Base-by-base conservation (phyloP, 2,329 filamentous ascomycete genomes). In the Fusarium floridanum region DNA sequence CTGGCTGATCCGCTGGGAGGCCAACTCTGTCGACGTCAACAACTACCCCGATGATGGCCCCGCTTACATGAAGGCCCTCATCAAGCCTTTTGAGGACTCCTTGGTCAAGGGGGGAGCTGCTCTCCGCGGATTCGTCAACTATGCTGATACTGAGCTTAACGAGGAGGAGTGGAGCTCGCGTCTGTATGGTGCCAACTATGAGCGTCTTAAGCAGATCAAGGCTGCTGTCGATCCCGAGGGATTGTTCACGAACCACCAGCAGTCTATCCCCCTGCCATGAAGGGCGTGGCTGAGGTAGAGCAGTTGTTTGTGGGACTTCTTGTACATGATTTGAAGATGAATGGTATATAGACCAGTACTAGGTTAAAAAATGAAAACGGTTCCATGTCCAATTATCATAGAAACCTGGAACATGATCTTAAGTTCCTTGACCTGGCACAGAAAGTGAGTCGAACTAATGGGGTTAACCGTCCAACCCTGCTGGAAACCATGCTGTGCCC, bases 101-200 rank as follows among this genome's bases (percentile, higher is more conserved):
- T 24, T 78, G 27, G 48, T 60, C 7, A 70, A 76, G 43, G 41
- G 48, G 11, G 76, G 76, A 4, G 66, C 74, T 32, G 22, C 70
- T 3, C 75, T 78, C 17, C 77, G 77, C 2, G 77, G 77, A 0
- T 78, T 78, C 5, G 73, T 78, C 41, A 78, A 78, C 74, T 78
- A 78, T 60, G 77, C 76, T 10, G 77, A 78, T 20, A 72, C 73
- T 1, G 77, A 78, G 43, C 64, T 78, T 12, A 74, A 37, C 5
- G 70, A 76, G 32, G 10, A 61, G 24, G 77, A 78, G 16, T 77
- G 75, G 77, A 78, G 72, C 14, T 78, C 76, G 12, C 76, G 76
- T 32, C 66, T 77, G 0, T 78, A 78, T 27, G 77, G 61, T 2
- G 66, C 45, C 5, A 78, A 78, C 66, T 78, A 69, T 45, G 55